Evolutionary conservation across 2,329 filamentous ascomycete species (phyloP).

Genomic region (Chalaropsis thielavioides): DNA sequence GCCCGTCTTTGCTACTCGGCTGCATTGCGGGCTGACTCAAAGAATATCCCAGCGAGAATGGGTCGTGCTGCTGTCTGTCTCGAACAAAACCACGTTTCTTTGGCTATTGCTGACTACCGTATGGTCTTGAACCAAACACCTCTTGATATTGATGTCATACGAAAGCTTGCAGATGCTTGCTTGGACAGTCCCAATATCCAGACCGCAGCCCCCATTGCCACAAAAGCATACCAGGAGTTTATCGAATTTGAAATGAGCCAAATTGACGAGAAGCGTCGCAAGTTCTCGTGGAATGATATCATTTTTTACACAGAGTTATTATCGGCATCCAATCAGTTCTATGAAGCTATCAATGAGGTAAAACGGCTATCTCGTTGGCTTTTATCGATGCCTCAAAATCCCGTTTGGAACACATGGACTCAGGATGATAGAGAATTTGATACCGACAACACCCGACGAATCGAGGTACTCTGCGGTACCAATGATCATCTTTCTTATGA

Average conservation of each 20-base stretch:
- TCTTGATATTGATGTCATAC: slow-evolving; percentile 39
- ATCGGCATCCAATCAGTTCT: slow-evolving; percentile 46
- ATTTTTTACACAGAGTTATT: slow-evolving; percentile 77
- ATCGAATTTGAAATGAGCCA: slow-evolving; percentile 29
- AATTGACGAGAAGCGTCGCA: slow-evolving; percentile 25
- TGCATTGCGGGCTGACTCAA: slow-evolving; percentile 43
- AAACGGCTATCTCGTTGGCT: slow-evolving; percentile 70
- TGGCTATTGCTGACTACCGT: slow-evolving; percentile 43
- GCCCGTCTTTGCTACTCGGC: slow-evolving; percentile 45
- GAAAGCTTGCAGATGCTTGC: slow-evolving; percentile 43
- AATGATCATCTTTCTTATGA: slow-evolving; percentile 37
- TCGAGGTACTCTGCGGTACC: slow-evolving; percentile 45
- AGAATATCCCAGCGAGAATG: slow-evolving; percentile 42
- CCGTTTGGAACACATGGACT: slow-evolving; percentile 58
- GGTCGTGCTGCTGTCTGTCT: slow-evolving; percentile 45
- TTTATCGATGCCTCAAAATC: slow-evolving; percentile 57
- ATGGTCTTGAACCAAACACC: slow-evolving; percentile 38
- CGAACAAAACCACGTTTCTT: slow-evolving; percentile 38
- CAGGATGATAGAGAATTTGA: slow-evolving; percentile 88
- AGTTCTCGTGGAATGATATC: slow-evolving; percentile 62
- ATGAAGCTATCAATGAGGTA: slow-evolving; percentile 52
- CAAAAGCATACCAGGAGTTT: slow-evolving; percentile 34
- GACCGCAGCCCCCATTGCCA: slow-evolving; percentile 27
- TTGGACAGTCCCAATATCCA: slow-evolving; percentile 37
- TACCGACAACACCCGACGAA: slow-evolving; percentile 51